Percentiles rank a stretch among this genome's conserved stretches.
Conservation (phyloP, 805 yeast genomes). For the Myxozyma melibiosi region DNA sequence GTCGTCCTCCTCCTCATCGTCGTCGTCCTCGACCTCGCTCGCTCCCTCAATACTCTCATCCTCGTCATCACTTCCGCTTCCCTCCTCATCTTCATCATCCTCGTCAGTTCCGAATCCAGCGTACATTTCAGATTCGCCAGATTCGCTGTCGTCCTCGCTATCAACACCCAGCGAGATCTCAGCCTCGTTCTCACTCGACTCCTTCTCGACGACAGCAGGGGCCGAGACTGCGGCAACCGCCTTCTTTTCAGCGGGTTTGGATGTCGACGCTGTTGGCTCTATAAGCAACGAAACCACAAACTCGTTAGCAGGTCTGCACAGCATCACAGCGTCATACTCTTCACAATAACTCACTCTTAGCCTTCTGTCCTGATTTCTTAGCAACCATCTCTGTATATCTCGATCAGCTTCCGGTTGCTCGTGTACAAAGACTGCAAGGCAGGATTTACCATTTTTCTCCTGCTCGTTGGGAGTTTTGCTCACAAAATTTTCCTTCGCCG, state of each 20-base stretch:
- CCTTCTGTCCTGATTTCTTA: constrained; percentile 13
- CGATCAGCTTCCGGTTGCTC: too few relatives aligned
- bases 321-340: not conserved
- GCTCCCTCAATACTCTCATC: constrained; percentile 28
- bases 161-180: not conserved
- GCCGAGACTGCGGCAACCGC: not conserved
- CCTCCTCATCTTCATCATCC: constrained; percentile 36
- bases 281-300: not conserved
- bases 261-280: not conserved
- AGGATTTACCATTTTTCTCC: not conserved
- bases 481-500: constrained; percentile 6
- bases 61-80: constrained; percentile 38
- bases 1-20: constrained; percentile 22
- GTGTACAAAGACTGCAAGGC: too few relatives aligned
- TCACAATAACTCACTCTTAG: constrained; percentile 1
- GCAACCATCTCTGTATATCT: constrained; percentile 7
- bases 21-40: constrained; percentile 29
- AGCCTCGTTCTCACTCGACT: not conserved
- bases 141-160: constrained; percentile 15
- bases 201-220: not conserved
- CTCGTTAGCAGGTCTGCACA: not conserved
- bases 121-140: constrained; percentile 11
- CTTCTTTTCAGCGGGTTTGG: not conserved
- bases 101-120: constrained; percentile 25
- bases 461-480: constrained; percentile 18